phyloP scores from a whole-genome alignment of 208 protist species.

The Trypanosomatidae sp. region DNA sequence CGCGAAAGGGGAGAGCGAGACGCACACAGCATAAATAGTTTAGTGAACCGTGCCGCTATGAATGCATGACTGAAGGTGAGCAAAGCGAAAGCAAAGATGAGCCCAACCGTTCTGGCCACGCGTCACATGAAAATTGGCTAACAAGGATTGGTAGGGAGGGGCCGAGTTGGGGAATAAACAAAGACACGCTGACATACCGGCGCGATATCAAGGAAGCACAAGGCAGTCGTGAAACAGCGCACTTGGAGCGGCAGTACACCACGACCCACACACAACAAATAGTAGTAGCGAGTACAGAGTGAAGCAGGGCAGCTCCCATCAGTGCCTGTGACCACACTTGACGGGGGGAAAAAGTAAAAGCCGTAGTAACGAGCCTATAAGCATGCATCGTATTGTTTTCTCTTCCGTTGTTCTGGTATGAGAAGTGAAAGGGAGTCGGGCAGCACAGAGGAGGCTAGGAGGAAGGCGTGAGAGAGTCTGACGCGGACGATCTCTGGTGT shows the following conservation, averaged over 20 bases:
- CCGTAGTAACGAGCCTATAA: background rate
- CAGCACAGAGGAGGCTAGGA: background rate
- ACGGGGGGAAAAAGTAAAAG: conserved; percentile 1
- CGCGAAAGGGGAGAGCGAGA: background rate
- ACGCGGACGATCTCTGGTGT: background rate
- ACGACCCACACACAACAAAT: background rate
- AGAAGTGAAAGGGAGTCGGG: background rate
- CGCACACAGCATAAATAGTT: background rate
- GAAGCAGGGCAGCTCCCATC: background rate
- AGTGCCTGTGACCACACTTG: background rate
- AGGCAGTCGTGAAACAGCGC: background rate
- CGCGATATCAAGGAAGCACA: background rate
- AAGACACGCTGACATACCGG: background rate
- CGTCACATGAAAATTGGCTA: background rate
- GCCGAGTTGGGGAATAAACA: background rate
- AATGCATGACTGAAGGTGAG: background rate
- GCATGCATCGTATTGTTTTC: background rate
- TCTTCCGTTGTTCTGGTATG: background rate
- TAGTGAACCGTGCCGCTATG: background rate
- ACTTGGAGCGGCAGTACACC: background rate
- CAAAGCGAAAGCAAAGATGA: background rate
- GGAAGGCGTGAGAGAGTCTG: background rate
- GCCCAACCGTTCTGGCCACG: background rate
- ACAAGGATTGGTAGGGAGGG: background rate
- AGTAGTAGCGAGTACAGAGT: background rate